Percentiles rank a stretch among this genome's conserved stretches.
phyloP scores from a whole-genome alignment of 2,329 filamentous ascomycete genomes.

The Colletotrichum chlorophyti region DNA sequence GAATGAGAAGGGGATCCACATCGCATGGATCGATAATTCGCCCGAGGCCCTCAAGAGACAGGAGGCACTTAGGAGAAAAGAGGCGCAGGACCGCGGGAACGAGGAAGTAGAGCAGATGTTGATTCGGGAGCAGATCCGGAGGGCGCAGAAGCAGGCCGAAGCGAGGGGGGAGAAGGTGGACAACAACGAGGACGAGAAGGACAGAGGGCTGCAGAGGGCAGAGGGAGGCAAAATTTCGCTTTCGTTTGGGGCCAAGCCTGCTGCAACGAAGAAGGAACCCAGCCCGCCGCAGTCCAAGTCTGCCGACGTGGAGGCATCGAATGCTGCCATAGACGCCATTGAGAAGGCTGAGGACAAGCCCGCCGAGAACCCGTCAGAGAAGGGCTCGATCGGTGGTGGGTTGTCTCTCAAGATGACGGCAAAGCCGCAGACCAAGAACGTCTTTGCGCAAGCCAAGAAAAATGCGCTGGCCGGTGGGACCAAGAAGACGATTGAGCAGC shows the following conservation, averaged over 20 bases:
- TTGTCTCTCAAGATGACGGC: slow-evolving; percentile 71
- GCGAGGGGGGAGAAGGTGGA: slow-evolving; percentile 49
- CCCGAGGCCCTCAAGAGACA: slow-evolving; percentile 82
- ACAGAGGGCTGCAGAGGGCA: slow-evolving; percentile 61
- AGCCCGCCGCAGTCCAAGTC: slow-evolving; percentile 27
- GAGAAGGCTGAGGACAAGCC: slow-evolving; percentile 27
- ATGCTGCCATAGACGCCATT: slow-evolving; percentile 27
- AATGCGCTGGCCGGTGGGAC: slow-evolving; percentile 67
- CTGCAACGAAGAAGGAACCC: slow-evolving; percentile 27
- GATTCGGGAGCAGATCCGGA: slow-evolving; percentile 82
- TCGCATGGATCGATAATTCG: slow-evolving; percentile 91
- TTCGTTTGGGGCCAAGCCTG: slow-evolving; percentile 63
- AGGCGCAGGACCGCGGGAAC: slow-evolving; percentile 87
- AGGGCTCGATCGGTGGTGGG: slow-evolving; percentile 34
- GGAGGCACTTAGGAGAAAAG: slow-evolving; percentile 82
- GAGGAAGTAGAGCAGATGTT: slow-evolving; percentile 87
- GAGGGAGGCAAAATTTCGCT: slow-evolving; percentile 81
- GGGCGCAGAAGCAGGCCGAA: slow-evolving; percentile 69
- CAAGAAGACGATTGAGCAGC: slow-evolving; percentile 70
- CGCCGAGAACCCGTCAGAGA: slow-evolving; percentile 14
- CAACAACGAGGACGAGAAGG: slow-evolving; percentile 45
- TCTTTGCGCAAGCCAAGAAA: slow-evolving; percentile 73
- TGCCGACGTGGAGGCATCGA: slow-evolving; percentile 31
- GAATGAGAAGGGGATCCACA: slow-evolving; percentile 81
- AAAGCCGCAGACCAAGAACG: slow-evolving; percentile 76